These are phyloP conservation scores for Citrus mangshanensis DNA, from an alignment of 345 rosid genomes.

Conservation along the genomic window DNA sequence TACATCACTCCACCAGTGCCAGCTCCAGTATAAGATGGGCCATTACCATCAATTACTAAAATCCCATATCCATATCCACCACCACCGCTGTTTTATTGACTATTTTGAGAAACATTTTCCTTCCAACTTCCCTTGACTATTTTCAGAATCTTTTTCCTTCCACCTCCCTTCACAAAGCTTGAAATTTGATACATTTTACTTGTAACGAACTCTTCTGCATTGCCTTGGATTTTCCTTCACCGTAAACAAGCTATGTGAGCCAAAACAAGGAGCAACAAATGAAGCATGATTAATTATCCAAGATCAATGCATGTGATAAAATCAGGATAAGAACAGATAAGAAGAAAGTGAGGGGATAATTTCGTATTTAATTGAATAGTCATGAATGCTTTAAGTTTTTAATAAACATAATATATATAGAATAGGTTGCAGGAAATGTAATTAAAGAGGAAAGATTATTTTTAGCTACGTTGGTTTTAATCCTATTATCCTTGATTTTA, in stretches of 20 bases:
- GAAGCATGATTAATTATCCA: not conserved
- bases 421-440: constrained; percentile 12
- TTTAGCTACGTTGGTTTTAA: not conserved
- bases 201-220: not conserved
- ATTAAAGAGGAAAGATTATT: constrained; percentile 13
- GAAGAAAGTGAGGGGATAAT: not conserved
- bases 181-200: not conserved
- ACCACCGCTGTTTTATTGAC: constrained; percentile 27
- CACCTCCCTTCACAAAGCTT: not conserved
- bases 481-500: not conserved
- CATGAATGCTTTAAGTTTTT: not conserved
- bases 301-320: not conserved
- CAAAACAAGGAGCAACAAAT: not conserved
- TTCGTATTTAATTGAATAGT: not conserved
- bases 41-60: constrained; percentile 34
- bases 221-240: not conserved
- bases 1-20: constrained; percentile 13
- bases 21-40: constrained; percentile 19
- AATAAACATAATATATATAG: constrained; percentile 12
- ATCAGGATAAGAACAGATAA: not conserved
- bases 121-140: not conserved
- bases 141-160: not conserved
- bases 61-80: constrained; percentile 41
- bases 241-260: not conserved
- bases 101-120: no score